These are phyloP conservation scores for Collybiopsis luxurians DNA, from an alignment of 768 basidiomycete genomes.

Conservation along the genomic window DNA sequence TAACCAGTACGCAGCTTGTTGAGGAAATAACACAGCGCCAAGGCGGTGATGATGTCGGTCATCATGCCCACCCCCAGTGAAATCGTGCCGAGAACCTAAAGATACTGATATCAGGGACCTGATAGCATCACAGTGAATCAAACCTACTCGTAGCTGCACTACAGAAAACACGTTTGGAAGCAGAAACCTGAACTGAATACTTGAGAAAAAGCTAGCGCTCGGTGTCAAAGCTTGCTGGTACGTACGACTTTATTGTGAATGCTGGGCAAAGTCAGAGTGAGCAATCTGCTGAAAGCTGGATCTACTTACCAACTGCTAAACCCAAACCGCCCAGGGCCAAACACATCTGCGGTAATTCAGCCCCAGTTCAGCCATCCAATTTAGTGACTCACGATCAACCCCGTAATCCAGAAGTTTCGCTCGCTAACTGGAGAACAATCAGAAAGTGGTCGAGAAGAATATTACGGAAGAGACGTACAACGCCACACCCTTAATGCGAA, in stretches of 20 bases:
- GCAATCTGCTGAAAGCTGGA: not conserved
- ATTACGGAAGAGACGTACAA: slow-evolving; percentile 38
- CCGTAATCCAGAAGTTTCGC: slow-evolving; percentile 50
- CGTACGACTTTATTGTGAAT: slow-evolving; percentile 48
- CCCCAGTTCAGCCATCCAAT: too few relatives aligned
- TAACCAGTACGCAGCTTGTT: slow-evolving; percentile 56
- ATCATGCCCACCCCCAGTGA: slow-evolving; percentile 52
- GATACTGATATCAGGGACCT: not conserved
- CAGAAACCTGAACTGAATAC: slow-evolving; percentile 29
- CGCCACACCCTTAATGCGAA: slow-evolving; percentile 64
- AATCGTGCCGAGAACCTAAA: slow-evolving; percentile 46
- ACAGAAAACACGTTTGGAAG: slow-evolving; percentile 42
- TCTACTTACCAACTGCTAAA: not conserved
- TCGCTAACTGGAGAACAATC: slow-evolving; percentile 46
- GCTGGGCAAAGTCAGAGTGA: slow-evolving; percentile 20
- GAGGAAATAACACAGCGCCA: slow-evolving; percentile 57
- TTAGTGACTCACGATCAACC: slow-evolving; percentile 50
- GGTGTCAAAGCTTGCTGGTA: not conserved
- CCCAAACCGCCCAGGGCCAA: not conserved
- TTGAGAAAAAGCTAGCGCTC: not conserved
- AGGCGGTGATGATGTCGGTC: slow-evolving; percentile 60
- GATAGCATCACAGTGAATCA: not conserved
- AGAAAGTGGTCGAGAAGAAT: not conserved
- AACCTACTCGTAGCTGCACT: slow-evolving; percentile 41
- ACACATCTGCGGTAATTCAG: not conserved